These are phyloP conservation scores for Ulota crispa DNA, from an alignment of 225 moss, liverwort and hornwort genomes.

Conservation along the genomic window DNA sequence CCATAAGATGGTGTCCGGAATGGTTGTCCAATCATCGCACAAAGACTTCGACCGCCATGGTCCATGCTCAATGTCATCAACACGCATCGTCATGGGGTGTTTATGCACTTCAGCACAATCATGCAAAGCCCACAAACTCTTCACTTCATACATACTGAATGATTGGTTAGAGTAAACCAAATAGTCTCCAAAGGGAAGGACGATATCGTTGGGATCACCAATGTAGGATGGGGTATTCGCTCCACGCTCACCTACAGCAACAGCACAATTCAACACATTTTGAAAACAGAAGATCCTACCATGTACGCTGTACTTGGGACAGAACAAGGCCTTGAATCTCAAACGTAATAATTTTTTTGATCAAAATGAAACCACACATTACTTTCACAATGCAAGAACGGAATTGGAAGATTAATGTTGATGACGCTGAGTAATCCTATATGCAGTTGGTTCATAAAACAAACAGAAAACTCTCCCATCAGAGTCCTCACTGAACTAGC, in stretches of 20 bases:
- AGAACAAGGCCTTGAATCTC: not conserved
- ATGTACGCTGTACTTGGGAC: not conserved
- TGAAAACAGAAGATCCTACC: not conserved
- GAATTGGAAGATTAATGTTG: not conserved
- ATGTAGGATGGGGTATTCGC: slow-evolving; percentile 59
- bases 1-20: slow-evolving; percentile 60
- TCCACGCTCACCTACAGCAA: slow-evolving; percentile 56
- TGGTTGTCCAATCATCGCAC: slow-evolving; percentile 75
- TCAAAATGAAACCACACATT: not conserved
- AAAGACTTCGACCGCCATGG: slow-evolving; percentile 55
- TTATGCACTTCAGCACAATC: slow-evolving; percentile 50
- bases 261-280: slow-evolving; percentile 4
- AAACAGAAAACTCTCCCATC: not conserved
- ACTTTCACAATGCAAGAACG: not conserved
- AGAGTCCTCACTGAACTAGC: not conserved
- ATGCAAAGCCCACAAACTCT: slow-evolving; percentile 60
- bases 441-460: not conserved
- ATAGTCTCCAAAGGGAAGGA: slow-evolving; percentile 67
- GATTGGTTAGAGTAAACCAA: slow-evolving; percentile 59
- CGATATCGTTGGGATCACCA: slow-evolving; percentile 35
- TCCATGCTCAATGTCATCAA: slow-evolving; percentile 58
- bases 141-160: slow-evolving; percentile 70
- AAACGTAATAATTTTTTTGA: not conserved
- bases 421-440: not conserved
- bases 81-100: slow-evolving; percentile 57